Evolutionary conservation across 495 filamentous ascomycete genomes (phyloP), one percentile per base, ranked within the genome.

Genomic region (Aspergillus saccharolyticus): DNA sequence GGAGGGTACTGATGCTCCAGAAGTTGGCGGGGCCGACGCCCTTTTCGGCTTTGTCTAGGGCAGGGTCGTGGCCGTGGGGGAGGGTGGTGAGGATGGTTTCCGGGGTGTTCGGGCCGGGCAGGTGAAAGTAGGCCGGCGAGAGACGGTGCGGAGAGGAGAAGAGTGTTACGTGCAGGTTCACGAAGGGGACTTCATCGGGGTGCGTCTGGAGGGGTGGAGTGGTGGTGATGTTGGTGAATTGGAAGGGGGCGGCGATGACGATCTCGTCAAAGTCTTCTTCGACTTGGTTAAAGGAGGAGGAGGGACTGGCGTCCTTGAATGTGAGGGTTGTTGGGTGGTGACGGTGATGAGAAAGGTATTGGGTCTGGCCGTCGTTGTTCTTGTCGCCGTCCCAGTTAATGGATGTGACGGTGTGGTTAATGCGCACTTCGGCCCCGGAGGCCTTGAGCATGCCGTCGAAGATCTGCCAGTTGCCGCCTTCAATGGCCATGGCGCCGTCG

Each of bases 401-500:
- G 0, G 68, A 74, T 1, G 76, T 76, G 0, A 96, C 90, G 3
- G 82, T 80, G 0, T 87, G 89, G 63, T 92, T 87, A n/a, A 95
- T 72, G 4, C 71, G 69, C 4, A 90, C 53, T 6, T 79, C 67
- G 1, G 88, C 87, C 1, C 74, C 69, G 8, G 89, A 83, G 4
- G 76, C 71, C 39, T 84, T 76, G 12, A 90, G 72, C 89, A 96
- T 96, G 9, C 81, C 76, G 1, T 84, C 80, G 64, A 99, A 99
- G 44, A 97, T 97, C 66, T 84, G 86, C 93, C 91, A 99, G 64
- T 99, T 99, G 2, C 94, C 94, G 2, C 92, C 91, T 8, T 83
- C 72, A 7, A 98, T 80, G 5, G 85, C 72, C 63, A 91, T 83
- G 0, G 92, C 89, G 5, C 90, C 90, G 50, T 94, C 88, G 0